Conservation (phyloP, 257 asterid species). For the Paulownia fortunei region DNA sequence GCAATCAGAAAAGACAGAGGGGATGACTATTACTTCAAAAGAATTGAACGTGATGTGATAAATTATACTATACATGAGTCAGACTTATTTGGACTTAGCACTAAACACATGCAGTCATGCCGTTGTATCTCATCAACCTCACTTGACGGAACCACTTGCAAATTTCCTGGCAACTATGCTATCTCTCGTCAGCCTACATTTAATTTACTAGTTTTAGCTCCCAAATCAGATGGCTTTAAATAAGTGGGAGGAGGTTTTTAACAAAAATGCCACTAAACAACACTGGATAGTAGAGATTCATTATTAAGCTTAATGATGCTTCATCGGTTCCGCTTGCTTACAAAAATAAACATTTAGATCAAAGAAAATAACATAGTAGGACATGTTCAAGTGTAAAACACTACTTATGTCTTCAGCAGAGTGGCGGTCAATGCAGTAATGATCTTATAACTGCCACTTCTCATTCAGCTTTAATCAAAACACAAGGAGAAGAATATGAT, state of each 20-base stretch:
- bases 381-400: background rate
- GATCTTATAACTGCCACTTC: background rate
- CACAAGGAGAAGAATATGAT: background rate
- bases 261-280: background rate
- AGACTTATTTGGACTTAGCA: background rate
- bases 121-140: no score
- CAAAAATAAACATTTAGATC: background rate
- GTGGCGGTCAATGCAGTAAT: background rate
- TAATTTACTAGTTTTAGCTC: no score
- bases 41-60: slow-evolving; percentile 3
- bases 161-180: no score
- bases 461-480: slow-evolving; percentile 14
- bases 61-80: background rate
- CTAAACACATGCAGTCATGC: no score
- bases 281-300: background rate
- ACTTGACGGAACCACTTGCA: no score
- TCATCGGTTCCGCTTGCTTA: background rate
- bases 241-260: background rate
- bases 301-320: background rate
- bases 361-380: background rate
- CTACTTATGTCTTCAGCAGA: background rate
- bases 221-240: background rate
- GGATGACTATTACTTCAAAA: background rate
- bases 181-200: no score
- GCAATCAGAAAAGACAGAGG: background rate